Conservation (phyloP, 257 asterid species). For the Rhazya stricta region DNA sequence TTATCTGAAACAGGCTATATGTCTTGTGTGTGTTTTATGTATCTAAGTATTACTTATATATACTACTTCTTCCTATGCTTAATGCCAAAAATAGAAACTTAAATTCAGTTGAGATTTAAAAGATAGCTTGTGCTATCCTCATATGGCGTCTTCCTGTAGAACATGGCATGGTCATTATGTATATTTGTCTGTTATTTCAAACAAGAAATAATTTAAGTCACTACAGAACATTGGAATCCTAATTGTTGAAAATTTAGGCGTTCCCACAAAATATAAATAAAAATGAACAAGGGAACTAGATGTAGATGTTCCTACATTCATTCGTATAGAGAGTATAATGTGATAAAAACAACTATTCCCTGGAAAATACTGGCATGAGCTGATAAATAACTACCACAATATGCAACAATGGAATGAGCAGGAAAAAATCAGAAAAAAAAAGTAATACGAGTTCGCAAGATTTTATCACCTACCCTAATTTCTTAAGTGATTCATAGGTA, state of each 20-base stretch:
- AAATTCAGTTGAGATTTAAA: neutral
- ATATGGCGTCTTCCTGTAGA: neutral
- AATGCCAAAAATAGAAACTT: neutral
- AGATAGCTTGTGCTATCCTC: neutral
- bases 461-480: conserved; percentile 51
- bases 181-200: no score
- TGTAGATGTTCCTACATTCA: neutral
- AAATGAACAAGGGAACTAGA: neutral
- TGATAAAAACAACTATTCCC: neutral
- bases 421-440: neutral
- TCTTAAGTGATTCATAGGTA: conserved; percentile 65
- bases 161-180: neutral
- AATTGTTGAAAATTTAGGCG: neutral
- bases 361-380: neutral
- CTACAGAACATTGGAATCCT: neutral
- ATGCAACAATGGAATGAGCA: neutral
- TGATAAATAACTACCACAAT: neutral
- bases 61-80: neutral
- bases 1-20: neutral
- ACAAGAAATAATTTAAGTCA: no score
- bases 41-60: neutral
- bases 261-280: neutral
- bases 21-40: neutral
- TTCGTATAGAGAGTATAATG: neutral
- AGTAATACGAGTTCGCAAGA: conserved; percentile 15